Base-by-base conservation (phyloP, 2,329 filamentous ascomycete genomes). In the Pseudocercospora pini-densiflorae region DNA sequence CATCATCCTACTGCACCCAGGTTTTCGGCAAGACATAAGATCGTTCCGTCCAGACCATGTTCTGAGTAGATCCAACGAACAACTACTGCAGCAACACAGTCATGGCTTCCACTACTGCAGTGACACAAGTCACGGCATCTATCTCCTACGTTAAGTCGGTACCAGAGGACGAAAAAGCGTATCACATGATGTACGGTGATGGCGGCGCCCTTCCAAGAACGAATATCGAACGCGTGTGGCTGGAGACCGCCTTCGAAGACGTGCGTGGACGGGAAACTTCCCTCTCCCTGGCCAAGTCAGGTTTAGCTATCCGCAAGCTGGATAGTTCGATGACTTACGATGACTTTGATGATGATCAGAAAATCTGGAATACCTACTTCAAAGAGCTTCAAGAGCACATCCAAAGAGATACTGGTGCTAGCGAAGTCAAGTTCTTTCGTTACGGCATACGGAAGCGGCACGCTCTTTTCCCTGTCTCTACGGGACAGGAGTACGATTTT, bases 181-280 rank as follows among this genome's bases (percentile, higher is more conserved):
- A 66, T 49, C 61, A 63, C 33, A 45, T 66, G 60, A 63, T 63
- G 61, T 66, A 66, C 21, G 64, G 55, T n/a, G 54, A 63, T 8
- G 8, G 4, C 6, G 33, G 14, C 0, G 54, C 21, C n/a, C 14
- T 66, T 3, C 60, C 60, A 3, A 36, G 60, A n/a, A 66, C 64
- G n/a, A 66, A 66, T 21, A 60, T 66, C n/a, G 8, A 19, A 7
- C 61, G 55, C 9, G 43, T 47, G 16, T 63, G 54, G 54, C 10
- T 14, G 1, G n/a, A 63, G 7, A 63, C 61, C 24, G 29, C n/a
- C 7, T 66, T 66, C 55, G 5, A 33, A 10, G 55, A 66, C 49
- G 21, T 66, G 2, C 60, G 64, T 12, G 60, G 47, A 12, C 40
- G 19, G 9, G 27, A 59, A 19, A 1, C 5, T 9, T 6, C n/a